phyloP scores from a whole-genome alignment of 2,329 filamentous ascomycete genomes.

The Colletotrichum magnum region DNA sequence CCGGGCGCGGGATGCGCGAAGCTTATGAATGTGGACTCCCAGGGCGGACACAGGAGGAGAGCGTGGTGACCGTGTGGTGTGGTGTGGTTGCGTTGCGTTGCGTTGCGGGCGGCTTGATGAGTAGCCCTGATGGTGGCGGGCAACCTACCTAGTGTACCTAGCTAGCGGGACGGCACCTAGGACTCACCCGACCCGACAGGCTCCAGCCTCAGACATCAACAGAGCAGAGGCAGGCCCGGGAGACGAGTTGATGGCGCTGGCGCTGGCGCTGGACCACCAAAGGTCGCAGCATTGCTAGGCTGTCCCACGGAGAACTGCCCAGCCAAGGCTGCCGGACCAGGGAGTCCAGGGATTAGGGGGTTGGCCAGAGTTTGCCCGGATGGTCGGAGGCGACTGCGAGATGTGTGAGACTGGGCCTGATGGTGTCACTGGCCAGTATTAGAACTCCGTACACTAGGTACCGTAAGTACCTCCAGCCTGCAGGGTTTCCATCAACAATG shows the following conservation, averaged over 20 bases:
- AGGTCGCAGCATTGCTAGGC: constrained; percentile 29
- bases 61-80: too few species aligned
- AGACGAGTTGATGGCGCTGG: too few species aligned
- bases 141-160: neutral
- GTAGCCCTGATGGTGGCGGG: constrained; percentile 39
- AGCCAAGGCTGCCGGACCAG: constrained; percentile 33
- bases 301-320: constrained; percentile 31
- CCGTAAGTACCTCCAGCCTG: constrained; percentile 1
- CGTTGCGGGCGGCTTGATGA: constrained; percentile 38
- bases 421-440: too few species aligned
- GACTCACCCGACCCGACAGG: constrained; percentile 17
- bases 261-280: neutral
- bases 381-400: neutral
- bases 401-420: constrained; percentile 21
- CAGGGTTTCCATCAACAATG: constrained; percentile 11
- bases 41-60: constrained; percentile 11
- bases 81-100: constrained; percentile 37
- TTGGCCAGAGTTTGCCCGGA: constrained; percentile 31
- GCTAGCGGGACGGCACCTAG: constrained; percentile 32
- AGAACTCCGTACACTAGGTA: too few species aligned
- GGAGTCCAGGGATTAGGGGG: constrained; percentile 18
- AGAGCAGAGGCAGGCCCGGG: neutral
- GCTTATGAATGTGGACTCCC: constrained; percentile 39
- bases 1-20: constrained; percentile 35
- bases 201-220: constrained; percentile 18